Percentiles rank a stretch among this genome's conserved stretches.
These are phyloP conservation scores for Cenchrus purpureus DNA, from an alignment of 176 grass and related monocot genomes.

Conservation along the genomic window DNA sequence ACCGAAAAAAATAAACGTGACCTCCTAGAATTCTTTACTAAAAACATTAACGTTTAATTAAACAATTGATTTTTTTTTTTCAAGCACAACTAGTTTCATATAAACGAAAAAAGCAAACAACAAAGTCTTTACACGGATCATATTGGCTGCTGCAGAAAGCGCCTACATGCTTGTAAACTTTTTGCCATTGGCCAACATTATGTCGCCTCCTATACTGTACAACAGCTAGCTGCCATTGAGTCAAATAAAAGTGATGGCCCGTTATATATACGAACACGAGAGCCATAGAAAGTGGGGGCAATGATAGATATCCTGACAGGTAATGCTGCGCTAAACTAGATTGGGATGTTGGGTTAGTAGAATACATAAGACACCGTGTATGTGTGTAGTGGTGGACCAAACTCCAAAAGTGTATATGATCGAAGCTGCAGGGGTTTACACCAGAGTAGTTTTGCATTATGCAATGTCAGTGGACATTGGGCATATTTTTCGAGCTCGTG, in stretches of 20 bases:
- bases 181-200: not conserved
- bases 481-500: not conserved
- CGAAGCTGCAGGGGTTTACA: not conserved
- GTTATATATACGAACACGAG: not conserved
- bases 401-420: not conserved
- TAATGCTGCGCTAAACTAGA: conserved; percentile 17
- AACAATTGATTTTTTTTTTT: not conserved
- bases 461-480: not conserved
- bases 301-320: conserved; percentile 17
- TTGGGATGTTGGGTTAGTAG: conserved; percentile 29
- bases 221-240: not conserved
- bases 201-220: not conserved
- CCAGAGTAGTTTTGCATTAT: not conserved
- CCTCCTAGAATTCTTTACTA: not conserved
- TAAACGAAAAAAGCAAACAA: not conserved
- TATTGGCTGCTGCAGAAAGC: not conserved
- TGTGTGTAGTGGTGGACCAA: conserved; percentile 21
- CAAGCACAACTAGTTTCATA: not conserved
- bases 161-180: not conserved
- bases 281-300: conserved; percentile 40
- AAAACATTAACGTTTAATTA: not conserved
- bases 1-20: not conserved
- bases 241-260: not conserved
- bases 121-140: not conserved
- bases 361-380: conserved; percentile 2